Conservation (phyloP, 108 stramenopile genomes). For the Nitzschia sp. region DNA sequence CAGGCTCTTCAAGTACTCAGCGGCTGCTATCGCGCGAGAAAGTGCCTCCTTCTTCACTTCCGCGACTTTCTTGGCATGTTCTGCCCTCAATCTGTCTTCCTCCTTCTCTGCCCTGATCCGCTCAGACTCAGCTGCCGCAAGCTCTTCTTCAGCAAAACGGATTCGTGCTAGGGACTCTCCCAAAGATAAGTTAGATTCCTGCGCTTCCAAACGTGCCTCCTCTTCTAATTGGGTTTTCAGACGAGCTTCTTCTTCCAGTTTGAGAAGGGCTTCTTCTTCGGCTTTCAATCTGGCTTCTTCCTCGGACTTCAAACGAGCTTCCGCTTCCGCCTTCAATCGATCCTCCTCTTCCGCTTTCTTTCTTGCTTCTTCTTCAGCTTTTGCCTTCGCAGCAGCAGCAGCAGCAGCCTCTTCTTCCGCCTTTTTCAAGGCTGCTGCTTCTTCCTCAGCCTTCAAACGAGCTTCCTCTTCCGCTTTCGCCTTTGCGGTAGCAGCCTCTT, state of each 20-base stretch:
- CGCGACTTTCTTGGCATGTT: not conserved
- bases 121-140: not conserved
- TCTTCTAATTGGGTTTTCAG: constrained; percentile 5
- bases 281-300: constrained; percentile 9
- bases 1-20: not conserved
- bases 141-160: not conserved
- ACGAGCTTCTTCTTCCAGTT: not conserved
- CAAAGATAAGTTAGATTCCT: not conserved
- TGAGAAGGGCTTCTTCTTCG: not conserved
- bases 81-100: not conserved
- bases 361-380: not conserved
- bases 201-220: not conserved
- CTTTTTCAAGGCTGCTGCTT: not conserved
- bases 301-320: constrained; percentile 4
- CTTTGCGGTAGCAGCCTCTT: not conserved
- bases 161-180: not conserved
- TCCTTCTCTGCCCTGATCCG: not conserved
- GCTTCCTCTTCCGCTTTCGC: no score
- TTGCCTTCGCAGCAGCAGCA: not conserved
- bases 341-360: constrained; percentile 14
- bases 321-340: constrained; percentile 3
- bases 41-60: not conserved
- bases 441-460: constrained; percentile 2
- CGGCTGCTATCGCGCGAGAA: not conserved
- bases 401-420: constrained; percentile 12